Evolutionary conservation across 805 yeast genomes (phyloP), one percentile per base, ranked within the genome.

Genomic region (Yamadazyma paraphyllophila): DNA sequence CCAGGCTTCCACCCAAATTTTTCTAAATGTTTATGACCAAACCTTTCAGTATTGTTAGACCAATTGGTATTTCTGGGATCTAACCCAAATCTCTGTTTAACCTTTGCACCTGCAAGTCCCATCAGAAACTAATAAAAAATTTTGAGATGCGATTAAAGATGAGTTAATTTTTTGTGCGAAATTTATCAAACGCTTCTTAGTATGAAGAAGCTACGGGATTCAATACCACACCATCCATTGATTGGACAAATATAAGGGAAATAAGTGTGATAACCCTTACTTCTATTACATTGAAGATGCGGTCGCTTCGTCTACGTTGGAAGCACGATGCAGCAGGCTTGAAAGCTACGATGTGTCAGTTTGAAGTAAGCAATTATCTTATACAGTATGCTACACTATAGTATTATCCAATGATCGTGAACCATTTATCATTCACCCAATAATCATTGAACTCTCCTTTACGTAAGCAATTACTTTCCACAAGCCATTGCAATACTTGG

Each of bases 31-130:
- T 85, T 80, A 62, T 87, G 97, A 0, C 99, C 99, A 59, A 92
- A 92, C 42, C 96, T 69, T 3, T 74, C 71, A 0, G 84, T 81
- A 57, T 88, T 88, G 59, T 89, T 89, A 20, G 97, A 85, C 99
- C 99, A 92, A 50, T 82, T 78, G 1, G 97, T 91, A 59, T 92
- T 92, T 59, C 98, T 74, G 13, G 99, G 99, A 67, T 92, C 99
- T 31, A 76, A 67, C 9, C 98, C 97, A 62, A 91, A 85, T 58
- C 94, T 77, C 58, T 87, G 96, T 59, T 87, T 89, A 10, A 76
- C 80, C 60, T 82, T 85, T 5, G 84, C 75, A 9, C 88, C 97
- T 36, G 92, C 92, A 58, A 87, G 76, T 42, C 95, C 94, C 95
- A 87, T 87, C 24, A 20, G 24, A 20, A 3, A n/a, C 12, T 46